Evolutionary conservation across 1,284 basidiomycete genomes (phyloP).

Genomic region (Trametes sp.): DNA sequence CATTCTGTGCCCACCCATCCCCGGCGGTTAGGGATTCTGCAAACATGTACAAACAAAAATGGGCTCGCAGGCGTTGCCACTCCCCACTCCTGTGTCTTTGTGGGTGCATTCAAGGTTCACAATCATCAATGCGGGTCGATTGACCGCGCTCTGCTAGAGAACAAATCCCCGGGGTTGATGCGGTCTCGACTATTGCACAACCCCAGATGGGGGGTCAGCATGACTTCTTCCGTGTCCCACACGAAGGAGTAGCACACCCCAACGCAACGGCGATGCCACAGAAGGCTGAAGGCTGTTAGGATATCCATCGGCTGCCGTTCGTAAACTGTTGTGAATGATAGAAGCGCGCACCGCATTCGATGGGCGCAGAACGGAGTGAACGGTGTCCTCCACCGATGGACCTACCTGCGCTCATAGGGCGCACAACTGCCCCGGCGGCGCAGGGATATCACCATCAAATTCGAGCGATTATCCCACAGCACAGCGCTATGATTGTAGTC

Average conservation of each 20-base stretch:
- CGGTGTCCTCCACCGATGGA: background rate
- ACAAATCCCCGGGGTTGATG: background rate
- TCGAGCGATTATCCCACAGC: background rate
- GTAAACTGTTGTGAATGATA: background rate
- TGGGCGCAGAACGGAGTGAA: background rate
- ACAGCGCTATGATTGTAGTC: background rate
- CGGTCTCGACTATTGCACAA: background rate
- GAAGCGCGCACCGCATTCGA: background rate
- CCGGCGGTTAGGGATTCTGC: background rate
- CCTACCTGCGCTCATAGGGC: background rate
- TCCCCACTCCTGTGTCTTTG: too few species aligned
- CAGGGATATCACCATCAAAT: background rate
- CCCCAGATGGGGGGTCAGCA: background rate
- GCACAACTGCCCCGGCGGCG: background rate
- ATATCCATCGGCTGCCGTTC: background rate
- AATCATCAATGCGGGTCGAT: too few species aligned
- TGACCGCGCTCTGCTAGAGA: background rate
- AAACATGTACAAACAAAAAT: constrained; percentile 1
- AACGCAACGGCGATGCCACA: background rate
- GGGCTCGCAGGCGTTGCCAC: background rate
- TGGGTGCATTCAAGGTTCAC: too few species aligned
- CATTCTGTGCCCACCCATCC: background rate
- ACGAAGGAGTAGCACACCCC: too few species aligned
- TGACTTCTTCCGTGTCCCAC: too few species aligned
- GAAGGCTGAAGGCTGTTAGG: background rate